Conservation (phyloP, 1,139 yeast species). For the Saccharomyces hybrid region DNA sequence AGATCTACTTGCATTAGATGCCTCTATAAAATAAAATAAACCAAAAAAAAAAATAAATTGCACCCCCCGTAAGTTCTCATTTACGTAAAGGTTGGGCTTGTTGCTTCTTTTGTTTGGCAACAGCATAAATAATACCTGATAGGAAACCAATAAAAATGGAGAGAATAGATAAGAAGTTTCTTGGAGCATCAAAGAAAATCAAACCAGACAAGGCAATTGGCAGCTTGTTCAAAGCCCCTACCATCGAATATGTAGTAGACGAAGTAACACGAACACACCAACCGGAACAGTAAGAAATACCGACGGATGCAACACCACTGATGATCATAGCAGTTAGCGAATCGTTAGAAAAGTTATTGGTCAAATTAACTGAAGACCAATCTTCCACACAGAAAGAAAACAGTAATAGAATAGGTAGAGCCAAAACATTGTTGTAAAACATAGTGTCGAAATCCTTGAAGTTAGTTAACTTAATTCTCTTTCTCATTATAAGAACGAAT, state of each 20-base stretch:
- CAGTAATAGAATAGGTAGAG: conserved; percentile 77
- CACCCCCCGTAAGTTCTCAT: neutral
- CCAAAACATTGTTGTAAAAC: conserved; percentile 91
- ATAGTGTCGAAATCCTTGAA: conserved; percentile 97
- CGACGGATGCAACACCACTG: conserved; percentile 90
- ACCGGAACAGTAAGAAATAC: conserved; percentile 96
- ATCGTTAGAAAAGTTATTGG: conserved; percentile 63
- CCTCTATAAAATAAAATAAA: conserved; percentile 2
- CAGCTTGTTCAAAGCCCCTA: conserved; percentile 95
- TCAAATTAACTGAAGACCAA: conserved; percentile 79
- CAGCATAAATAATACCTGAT: conserved; percentile 92
- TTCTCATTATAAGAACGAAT: conserved; percentile 90
- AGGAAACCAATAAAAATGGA: conserved; percentile 88
- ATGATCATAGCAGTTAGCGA: conserved; percentile 81
- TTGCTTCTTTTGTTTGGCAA: conserved; percentile 71
- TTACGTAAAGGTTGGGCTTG: conserved; percentile 27
- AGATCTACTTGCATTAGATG: neutral
- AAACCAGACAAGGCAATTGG: conserved; percentile 95
- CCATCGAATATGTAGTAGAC: conserved; percentile 97
- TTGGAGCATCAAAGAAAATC: conserved; percentile 88
- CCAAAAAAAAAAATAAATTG: neutral
- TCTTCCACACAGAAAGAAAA: conserved; percentile 78
- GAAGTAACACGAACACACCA: conserved; percentile 99
- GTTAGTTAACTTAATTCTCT: conserved; percentile 92
- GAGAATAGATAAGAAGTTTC: conserved; percentile 82